Evolutionary conservation across 345 rosid species (phyloP).

Genomic region (Fremontodendron californicum): DNA sequence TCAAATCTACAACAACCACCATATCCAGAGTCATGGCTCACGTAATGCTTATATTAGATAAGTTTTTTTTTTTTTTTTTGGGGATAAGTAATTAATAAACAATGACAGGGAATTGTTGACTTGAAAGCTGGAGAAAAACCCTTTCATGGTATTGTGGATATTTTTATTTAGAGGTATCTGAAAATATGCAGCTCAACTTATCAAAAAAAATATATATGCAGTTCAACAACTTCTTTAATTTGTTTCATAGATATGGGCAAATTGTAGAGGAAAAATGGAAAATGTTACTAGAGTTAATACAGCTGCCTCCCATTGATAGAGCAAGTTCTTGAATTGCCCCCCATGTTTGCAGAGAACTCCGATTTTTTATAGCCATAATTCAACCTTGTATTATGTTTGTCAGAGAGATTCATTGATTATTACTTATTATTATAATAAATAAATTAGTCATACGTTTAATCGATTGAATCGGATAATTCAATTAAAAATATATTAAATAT

Average conservation of each 20-base stretch:
- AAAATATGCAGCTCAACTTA: not conserved
- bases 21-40: slow-evolving; percentile 27
- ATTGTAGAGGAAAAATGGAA: not conserved
- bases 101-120: not conserved
- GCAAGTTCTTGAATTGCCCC: not conserved
- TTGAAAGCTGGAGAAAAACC: not conserved
- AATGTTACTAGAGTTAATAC: not conserved
- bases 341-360: not conserved
- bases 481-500: too few relatives aligned
- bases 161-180: not conserved
- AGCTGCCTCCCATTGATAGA: not conserved
- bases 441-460: not conserved
- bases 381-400: not conserved
- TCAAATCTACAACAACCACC: slow-evolving; percentile 26
- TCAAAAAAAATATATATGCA: too few relatives aligned
- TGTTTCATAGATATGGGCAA: not conserved
- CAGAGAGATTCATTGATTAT: not conserved
- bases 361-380: not conserved
- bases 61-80: too few relatives aligned
- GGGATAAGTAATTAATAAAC: not conserved
- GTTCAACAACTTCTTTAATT: too few relatives aligned
- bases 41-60: not conserved
- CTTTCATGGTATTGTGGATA: not conserved
- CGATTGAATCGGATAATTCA: too few relatives aligned
- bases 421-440: not conserved